Evolutionary conservation across 2,329 filamentous ascomycete species (phyloP), one percentile per base, ranked within the genome.

Genomic region (Aureobasidium sp.): DNA sequence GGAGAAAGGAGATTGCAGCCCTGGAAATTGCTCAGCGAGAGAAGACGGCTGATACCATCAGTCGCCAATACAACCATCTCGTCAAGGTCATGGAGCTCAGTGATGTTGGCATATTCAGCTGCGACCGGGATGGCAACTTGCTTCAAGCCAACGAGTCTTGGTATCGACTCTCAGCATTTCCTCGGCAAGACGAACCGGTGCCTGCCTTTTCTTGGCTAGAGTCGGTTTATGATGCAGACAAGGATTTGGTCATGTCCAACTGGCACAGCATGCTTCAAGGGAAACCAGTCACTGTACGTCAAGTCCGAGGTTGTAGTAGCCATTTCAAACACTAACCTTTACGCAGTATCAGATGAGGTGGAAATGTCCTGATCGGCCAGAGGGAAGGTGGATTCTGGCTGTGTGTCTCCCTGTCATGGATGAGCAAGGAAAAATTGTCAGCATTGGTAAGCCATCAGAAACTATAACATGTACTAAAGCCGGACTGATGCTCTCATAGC

Each of bases 361-460:
- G 57, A 60, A 60, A n/a, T 22, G 51, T 22, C 57, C 44, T 6
- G 29, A 51, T 4, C 57, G 45, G n/a, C 37, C 45, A 2, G 57
- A 60, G 51, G 57, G 57, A 5, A 63, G 65, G 31, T 67, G 66
- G 67, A 66, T 68, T 3, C 39, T 64, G 6, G 68, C 67, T 14
- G 66, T 66, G 5, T 68, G 66, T 62, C 64, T 68, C 1, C 64
- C 68, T 14, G 64, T 64, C 2, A 55, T 49, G 20, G 65, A 67
- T 17, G 59, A 64, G 2, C 29, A 62, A 7, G 67, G 67, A n/a
- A 63, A 66, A 3, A 41, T 67, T 34, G 55, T 55, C 5, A 47
- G 60, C 17, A 58, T 70, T 14, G 61, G 55, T 60, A 42, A 51
- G 42, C 4, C 11, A 12, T 12, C 12, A 3, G 1, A 5, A 15